Evolutionary conservation across 768 basidiomycete species (phyloP).

Genomic region (Lentinula sp.): DNA sequence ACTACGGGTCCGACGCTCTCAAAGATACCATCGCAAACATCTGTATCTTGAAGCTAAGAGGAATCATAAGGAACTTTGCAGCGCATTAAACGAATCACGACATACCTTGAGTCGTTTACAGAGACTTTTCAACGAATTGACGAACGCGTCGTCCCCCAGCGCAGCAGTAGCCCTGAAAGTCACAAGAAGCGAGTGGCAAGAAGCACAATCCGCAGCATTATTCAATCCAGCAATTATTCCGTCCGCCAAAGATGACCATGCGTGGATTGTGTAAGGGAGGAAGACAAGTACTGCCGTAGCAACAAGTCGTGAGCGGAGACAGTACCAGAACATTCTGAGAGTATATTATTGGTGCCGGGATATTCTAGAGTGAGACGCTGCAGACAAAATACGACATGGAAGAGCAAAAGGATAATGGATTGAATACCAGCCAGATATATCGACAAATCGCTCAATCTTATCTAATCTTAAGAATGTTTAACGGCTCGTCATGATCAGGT

Average conservation of each 20-base stretch:
- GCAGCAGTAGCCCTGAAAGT: conserved; percentile 40
- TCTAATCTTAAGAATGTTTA: too few species aligned
- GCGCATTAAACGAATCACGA: background rate
- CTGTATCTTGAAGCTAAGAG: conserved; percentile 42
- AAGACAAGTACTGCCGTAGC: background rate
- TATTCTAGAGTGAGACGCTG: background rate
- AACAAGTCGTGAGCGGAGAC: background rate
- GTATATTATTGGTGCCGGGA: background rate
- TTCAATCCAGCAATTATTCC: conserved; percentile 35
- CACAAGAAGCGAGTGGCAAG: conserved; percentile 45
- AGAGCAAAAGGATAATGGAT: too few species aligned
- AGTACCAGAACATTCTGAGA: background rate
- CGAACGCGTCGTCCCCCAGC: conserved; percentile 43
- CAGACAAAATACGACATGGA: background rate
- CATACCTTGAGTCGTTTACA: conserved; percentile 38
- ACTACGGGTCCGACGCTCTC: conserved; percentile 49
- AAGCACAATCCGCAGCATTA: conserved; percentile 40
- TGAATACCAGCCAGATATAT: too few species aligned
- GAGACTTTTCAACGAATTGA: conserved; percentile 32
- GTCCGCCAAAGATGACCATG: conserved; percentile 3
- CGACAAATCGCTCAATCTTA: too few species aligned
- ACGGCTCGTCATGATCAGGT: too few species aligned
- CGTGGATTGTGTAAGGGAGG: background rate
- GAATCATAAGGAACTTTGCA: background rate
- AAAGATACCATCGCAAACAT: conserved; percentile 53